phyloP scores from a whole-genome alignment of 2,329 filamentous ascomycete genomes.

The Fusarium nodosum region DNA sequence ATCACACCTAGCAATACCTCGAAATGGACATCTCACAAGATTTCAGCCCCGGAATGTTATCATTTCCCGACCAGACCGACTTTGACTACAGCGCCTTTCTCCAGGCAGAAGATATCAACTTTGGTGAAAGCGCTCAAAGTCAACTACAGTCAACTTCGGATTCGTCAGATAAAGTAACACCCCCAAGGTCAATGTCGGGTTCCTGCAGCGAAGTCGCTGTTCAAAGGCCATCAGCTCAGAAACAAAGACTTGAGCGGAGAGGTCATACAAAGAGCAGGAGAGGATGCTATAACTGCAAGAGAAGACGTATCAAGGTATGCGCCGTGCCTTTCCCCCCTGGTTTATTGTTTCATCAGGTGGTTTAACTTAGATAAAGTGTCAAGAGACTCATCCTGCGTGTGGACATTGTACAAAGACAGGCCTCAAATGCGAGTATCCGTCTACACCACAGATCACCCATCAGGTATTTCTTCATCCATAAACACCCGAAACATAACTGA shows the following conservation, averaged over 20 bases:
- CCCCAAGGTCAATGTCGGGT: conserved; percentile 50
- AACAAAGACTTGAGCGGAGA: conserved; percentile 64
- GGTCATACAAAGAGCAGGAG: conserved; percentile 76
- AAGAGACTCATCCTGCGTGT: conserved; percentile 74
- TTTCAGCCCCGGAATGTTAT: conserved; percentile 49
- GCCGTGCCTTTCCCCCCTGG: background rate
- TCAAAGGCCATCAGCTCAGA: conserved; percentile 36
- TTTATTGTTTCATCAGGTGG: background rate
- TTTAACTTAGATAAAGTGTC: conserved; percentile 63
- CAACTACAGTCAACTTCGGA: conserved; percentile 45
- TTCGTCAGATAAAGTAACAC: conserved; percentile 52
- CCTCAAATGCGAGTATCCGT: conserved; percentile 73
- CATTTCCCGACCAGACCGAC: conserved; percentile 50
- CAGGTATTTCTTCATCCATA: conserved; percentile 56
- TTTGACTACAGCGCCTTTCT: conserved; percentile 60
- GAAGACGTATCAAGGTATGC: conserved; percentile 72
- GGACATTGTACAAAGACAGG: conserved; percentile 74
- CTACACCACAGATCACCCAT: conserved; percentile 63
- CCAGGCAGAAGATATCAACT: conserved; percentile 47
- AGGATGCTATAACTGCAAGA: conserved; percentile 77
- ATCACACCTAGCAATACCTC: background rate
- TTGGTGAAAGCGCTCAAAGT: conserved; percentile 40
- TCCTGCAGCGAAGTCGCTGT: conserved; percentile 35
- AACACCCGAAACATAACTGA: background rate
- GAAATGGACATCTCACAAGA: conserved; percentile 52